A percentile compares a stretch with the other conserved stretches of the same genome.
phyloP scores from a whole-genome alignment of 441 rosid genomes.

The Breynia disticha region DNA sequence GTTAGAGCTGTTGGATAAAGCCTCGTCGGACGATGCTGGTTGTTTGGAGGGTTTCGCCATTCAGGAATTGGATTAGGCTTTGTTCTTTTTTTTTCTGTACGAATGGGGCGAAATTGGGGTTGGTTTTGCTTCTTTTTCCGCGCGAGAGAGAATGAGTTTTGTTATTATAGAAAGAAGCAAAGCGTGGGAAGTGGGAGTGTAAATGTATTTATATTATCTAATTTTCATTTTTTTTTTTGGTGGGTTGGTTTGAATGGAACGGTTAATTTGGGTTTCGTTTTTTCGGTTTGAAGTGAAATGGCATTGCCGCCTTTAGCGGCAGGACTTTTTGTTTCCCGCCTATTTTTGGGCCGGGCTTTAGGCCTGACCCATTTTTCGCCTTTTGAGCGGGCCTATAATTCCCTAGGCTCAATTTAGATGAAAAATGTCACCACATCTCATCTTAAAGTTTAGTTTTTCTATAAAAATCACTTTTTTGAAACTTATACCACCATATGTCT shows the following conservation, averaged over 20 bases:
- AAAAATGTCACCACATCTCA: no score
- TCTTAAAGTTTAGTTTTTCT: no score
- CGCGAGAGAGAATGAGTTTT: no score
- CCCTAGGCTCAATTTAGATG: no score
- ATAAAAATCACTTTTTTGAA: no score
- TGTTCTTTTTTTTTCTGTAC: no score
- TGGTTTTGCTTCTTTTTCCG: no score
- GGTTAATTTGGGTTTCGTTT: neutral
- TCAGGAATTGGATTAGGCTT: neutral
- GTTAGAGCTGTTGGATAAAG: conserved; percentile 37
- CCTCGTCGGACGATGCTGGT: conserved; percentile 59
- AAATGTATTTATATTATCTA: neutral
- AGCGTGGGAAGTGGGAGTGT: neutral
- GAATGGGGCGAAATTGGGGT: neutral
- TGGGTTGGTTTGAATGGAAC: neutral
- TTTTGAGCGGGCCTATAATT: no score
- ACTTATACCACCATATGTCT: no score
- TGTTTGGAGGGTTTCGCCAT: conserved; percentile 66
- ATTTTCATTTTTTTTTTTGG: conserved; percentile 6
- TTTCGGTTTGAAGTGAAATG: conserved; percentile 10
- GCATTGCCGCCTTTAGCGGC: conserved; percentile 41
- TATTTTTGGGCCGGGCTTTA: no score
- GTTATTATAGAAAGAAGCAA: neutral
- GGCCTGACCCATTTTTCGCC: no score
- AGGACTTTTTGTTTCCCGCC: conserved; percentile 22